These are phyloP conservation scores for Pythium periplocum DNA, from an alignment of 352 stramenopile genomes.

Conservation along the genomic window DNA sequence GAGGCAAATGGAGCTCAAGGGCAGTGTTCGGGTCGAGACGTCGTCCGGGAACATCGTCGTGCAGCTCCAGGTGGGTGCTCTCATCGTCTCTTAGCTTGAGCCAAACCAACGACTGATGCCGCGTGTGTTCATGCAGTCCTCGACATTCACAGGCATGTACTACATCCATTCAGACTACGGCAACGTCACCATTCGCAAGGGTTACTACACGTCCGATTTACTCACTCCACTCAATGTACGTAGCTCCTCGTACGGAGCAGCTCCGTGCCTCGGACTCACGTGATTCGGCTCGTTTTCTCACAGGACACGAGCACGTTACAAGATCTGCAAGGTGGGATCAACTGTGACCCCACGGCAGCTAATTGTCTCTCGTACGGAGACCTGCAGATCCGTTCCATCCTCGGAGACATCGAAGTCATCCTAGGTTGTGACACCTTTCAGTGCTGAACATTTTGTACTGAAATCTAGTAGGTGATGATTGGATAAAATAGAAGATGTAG, in stretches of 20 bases:
- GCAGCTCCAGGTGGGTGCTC: constrained; percentile 28
- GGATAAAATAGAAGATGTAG: too few relatives aligned
- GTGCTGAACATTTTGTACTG: constrained; percentile 14
- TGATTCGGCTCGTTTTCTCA: background rate
- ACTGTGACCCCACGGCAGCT: constrained; percentile 39
- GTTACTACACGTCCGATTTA: constrained; percentile 48
- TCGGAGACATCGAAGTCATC: constrained; percentile 64
- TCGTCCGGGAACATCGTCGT: constrained; percentile 55
- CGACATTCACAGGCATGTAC: constrained; percentile 61
- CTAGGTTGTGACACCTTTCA: constrained; percentile 65
- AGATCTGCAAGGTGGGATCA: constrained; percentile 61
- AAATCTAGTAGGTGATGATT: too few relatives aligned
- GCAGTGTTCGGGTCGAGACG: constrained; percentile 61
- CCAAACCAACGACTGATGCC: too few relatives aligned
- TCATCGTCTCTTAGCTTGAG: too few relatives aligned
- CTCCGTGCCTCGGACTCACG: background rate
- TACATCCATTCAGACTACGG: constrained; percentile 61
- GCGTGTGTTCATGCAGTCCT: constrained; percentile 15
- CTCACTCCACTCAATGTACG: constrained; percentile 30
- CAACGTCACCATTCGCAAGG: constrained; percentile 47
- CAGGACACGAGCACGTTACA: background rate
- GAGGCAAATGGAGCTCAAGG: constrained; percentile 37
- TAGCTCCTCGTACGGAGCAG: background rate
- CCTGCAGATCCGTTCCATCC: constrained; percentile 50
- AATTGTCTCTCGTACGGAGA: constrained; percentile 65